Conservation (phyloP, 2,329 filamentous ascomycete genomes). For the Juglanconis juglandina region DNA sequence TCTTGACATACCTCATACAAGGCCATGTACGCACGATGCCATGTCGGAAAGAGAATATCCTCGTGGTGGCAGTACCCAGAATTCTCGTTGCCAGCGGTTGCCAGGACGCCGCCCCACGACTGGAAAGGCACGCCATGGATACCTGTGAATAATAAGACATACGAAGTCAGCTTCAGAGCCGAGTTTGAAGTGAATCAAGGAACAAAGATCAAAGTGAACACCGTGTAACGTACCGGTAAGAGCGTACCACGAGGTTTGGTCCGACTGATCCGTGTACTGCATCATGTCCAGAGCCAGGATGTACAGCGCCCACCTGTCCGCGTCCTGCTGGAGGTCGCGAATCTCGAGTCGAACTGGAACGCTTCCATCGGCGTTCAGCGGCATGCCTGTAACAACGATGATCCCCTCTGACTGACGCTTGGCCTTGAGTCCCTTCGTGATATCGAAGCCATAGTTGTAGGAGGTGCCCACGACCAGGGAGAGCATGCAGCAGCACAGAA, state of each 20-base stretch:
- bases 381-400: slow-evolving; percentile 43
- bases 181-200: slow-evolving; percentile 2
- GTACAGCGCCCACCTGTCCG: slow-evolving; percentile 72
- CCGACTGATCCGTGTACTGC: slow-evolving; percentile 61
- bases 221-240: slow-evolving; percentile 59
- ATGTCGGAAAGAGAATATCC: slow-evolving; percentile 72
- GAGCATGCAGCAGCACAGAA: slow-evolving; percentile 15
- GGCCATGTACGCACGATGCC: slow-evolving; percentile 78
- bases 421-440: slow-evolving; percentile 29
- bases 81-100: slow-evolving; percentile 47
- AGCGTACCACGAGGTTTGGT: slow-evolving; percentile 71
- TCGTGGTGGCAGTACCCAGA: slow-evolving; percentile 75
- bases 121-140: slow-evolving; percentile 74
- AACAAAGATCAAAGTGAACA: not conserved
- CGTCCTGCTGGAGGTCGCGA: slow-evolving; percentile 59
- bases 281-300: slow-evolving; percentile 71
- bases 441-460: slow-evolving; percentile 54
- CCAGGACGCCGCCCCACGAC: slow-evolving; percentile 50
- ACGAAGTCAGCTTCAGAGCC: slow-evolving; percentile 5
- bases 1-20: slow-evolving; percentile 48
- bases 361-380: slow-evolving; percentile 25
- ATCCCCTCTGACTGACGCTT: slow-evolving; percentile 36
- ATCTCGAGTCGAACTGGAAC: slow-evolving; percentile 61
- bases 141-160: slow-evolving; percentile 40
- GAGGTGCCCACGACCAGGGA: slow-evolving; percentile 20